Percentiles rank a stretch among this genome's conserved stretches.
These are phyloP conservation scores for Gillenia trifoliata DNA, from an alignment of 306 rosid species.

Conservation along the genomic window DNA sequence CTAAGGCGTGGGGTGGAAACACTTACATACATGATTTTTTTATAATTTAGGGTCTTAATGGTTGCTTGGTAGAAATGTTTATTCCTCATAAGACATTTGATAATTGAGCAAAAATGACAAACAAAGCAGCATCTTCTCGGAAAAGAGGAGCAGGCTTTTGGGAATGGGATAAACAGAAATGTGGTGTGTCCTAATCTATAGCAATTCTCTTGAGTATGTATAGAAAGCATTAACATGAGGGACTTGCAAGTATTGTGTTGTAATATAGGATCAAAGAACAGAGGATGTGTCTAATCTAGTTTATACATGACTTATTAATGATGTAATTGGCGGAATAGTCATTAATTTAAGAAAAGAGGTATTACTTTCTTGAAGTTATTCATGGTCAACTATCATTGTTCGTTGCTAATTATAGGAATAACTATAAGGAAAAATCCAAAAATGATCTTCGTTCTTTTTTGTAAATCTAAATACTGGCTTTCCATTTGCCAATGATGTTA, in stretches of 20 bases:
- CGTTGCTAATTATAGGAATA: neutral
- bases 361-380: neutral
- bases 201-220: neutral
- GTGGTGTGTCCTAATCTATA: neutral
- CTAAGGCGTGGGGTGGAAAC: neutral
- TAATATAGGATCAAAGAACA: neutral
- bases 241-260: neutral
- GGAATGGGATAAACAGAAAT: neutral
- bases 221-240: neutral
- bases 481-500: neutral
- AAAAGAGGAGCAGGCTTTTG: neutral
- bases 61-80: neutral
- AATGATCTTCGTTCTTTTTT: neutral
- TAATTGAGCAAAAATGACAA: neutral
- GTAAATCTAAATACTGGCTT: neutral
- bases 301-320: neutral
- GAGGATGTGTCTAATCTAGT: neutral
- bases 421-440: neutral
- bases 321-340: neutral
- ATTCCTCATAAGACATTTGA: neutral
- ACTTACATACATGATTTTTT: neutral
- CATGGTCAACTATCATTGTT: neutral
- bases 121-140: neutral
- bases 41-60: neutral
- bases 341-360: too few species aligned